Evolutionary conservation across 768 basidiomycete species (phyloP).

Genomic region (Suillus americanus): DNA sequence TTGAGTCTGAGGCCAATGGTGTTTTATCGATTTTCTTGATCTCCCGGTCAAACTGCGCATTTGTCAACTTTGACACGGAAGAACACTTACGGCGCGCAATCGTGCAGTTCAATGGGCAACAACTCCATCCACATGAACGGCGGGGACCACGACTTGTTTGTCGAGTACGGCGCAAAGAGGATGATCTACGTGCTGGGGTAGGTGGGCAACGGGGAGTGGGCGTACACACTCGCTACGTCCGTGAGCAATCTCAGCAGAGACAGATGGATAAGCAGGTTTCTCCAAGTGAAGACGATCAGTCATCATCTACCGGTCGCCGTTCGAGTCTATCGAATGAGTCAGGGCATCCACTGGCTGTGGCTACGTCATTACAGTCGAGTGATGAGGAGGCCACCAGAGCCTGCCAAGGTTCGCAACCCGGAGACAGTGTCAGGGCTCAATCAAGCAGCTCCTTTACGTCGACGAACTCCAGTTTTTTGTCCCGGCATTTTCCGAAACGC

Average conservation of each 20-base stretch:
- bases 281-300: slow-evolving; percentile 11
- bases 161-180: slow-evolving; percentile 74
- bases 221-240: slow-evolving; percentile 82
- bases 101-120: slow-evolving; percentile 64
- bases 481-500: slow-evolving; percentile 78
- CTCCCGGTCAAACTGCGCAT: slow-evolving; percentile 91
- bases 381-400: slow-evolving; percentile 36
- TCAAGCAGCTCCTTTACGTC: slow-evolving; percentile 72
- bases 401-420: neutral
- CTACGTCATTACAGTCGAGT: slow-evolving; percentile 33
- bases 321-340: slow-evolving; percentile 9
- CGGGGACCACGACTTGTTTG: slow-evolving; percentile 82
- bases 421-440: slow-evolving; percentile 23
- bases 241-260: slow-evolving; percentile 50
- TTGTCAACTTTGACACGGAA: slow-evolving; percentile 82
- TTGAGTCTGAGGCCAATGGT: slow-evolving; percentile 38
- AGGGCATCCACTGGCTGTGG: slow-evolving; percentile 23
- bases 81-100: slow-evolving; percentile 66
- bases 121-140: slow-evolving; percentile 67
- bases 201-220: slow-evolving; percentile 88
- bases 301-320: slow-evolving; percentile 4
- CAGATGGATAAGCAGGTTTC: slow-evolving; percentile 19
- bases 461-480: slow-evolving; percentile 80
- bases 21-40: slow-evolving; percentile 90
- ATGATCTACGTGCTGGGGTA: slow-evolving; percentile 87